Evolutionary conservation across 2,329 filamentous ascomycete species (phyloP).

Genomic region (Exophiala aquamarina): DNA sequence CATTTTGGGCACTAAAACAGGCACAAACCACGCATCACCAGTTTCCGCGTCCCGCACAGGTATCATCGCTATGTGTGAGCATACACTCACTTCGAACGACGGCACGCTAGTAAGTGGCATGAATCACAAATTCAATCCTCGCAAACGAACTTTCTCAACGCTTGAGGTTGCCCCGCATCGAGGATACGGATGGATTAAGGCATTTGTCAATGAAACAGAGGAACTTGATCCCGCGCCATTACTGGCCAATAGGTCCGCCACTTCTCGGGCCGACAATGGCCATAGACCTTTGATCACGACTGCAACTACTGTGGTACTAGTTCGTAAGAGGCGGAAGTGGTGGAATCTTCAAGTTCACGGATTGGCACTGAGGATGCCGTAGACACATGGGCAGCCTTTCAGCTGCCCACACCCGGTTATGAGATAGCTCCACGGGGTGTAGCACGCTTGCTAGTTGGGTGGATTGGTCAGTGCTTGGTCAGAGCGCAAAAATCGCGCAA

Average conservation of each 20-base stretch:
- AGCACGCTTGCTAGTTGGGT: not conserved
- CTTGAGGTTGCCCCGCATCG: no score
- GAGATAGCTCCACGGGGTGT: not conserved
- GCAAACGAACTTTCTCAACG: no score
- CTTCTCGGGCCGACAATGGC: conserved; percentile 4
- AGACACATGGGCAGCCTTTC: not conserved
- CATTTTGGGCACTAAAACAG: conserved; percentile 8
- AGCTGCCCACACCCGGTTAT: not conserved
- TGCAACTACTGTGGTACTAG: not conserved
- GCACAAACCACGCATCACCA: conserved; percentile 10
- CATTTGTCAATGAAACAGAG: no score
- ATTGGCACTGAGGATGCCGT: not conserved
- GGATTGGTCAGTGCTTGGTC: not conserved
- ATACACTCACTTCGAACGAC: conserved; percentile 6
- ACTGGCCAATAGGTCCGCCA: conserved; percentile 8
- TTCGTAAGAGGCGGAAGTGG: not conserved
- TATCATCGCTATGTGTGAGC: conserved; percentile 4
- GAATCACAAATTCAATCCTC: no score
- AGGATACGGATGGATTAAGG: no score
- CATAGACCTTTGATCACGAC: not conserved
- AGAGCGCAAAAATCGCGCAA: conserved; percentile 2
- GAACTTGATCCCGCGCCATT: conserved; percentile 9
- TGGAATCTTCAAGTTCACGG: not conserved
- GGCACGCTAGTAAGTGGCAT: conserved; percentile 8
- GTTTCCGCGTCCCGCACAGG: conserved; percentile 7